Evolutionary conservation across 257 asterid genomes (phyloP).

Genomic region (Misopates orontium): DNA sequence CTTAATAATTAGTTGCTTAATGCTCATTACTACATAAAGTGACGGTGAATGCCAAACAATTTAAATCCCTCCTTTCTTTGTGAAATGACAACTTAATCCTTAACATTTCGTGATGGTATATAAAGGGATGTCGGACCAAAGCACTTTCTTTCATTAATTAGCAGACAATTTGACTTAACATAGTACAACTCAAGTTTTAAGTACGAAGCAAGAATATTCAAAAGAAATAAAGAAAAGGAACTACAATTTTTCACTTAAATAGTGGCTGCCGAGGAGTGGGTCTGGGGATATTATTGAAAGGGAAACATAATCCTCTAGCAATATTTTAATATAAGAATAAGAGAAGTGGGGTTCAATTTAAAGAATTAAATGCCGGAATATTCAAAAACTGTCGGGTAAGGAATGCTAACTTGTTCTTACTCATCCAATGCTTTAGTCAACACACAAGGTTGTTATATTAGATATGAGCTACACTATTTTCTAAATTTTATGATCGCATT

Average conservation of each 20-base stretch:
- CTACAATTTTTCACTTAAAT: constrained; percentile 39
- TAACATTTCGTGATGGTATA: constrained; percentile 18
- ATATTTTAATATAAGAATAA: constrained; percentile 34
- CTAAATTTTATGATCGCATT: too few relatives aligned
- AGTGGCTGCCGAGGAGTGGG: constrained; percentile 40
- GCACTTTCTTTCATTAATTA: not conserved
- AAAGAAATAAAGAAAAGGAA: constrained; percentile 53
- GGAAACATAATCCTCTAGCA: constrained; percentile 29
- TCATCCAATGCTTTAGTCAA: constrained; percentile 25
- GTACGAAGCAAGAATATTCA: constrained; percentile 68
- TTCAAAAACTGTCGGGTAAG: constrained; percentile 43
- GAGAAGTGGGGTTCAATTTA: constrained; percentile 36
- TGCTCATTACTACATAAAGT: not conserved
- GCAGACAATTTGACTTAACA: constrained; percentile 38
- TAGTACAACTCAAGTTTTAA: constrained; percentile 43
- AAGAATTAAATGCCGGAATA: constrained; percentile 39
- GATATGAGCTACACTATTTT: too few relatives aligned
- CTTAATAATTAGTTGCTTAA: not conserved
- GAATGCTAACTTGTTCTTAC: constrained; percentile 22
- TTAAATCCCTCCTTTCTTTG: constrained; percentile 4
- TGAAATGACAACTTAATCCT: constrained; percentile 35
- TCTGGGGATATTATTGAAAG: constrained; percentile 36
- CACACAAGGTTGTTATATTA: too few relatives aligned
- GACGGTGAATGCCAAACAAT: too few relatives aligned
- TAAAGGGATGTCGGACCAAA: constrained; percentile 5